phyloP scores from a whole-genome alignment of 768 basidiomycete genomes.

The Calocera cornea region DNA sequence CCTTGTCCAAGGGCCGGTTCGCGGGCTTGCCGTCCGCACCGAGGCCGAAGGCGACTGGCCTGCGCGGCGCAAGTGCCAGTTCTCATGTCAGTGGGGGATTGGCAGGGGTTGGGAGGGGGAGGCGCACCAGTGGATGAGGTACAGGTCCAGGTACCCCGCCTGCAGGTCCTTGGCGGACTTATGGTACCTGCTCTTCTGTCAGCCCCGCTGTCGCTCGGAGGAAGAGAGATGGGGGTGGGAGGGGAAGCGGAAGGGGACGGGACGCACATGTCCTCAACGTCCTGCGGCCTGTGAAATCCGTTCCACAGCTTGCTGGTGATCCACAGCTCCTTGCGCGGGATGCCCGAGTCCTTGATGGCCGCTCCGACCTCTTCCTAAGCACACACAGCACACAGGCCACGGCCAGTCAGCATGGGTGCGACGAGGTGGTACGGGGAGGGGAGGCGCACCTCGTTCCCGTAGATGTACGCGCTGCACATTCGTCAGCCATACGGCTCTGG shows the following conservation, averaged over 20 bases:
- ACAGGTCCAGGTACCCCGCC: constrained; percentile 60
- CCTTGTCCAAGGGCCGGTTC: background rate
- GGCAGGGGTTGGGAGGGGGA: background rate
- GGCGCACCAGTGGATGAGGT: constrained; percentile 61
- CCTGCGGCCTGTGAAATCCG: constrained; percentile 57
- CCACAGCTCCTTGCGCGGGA: constrained; percentile 54
- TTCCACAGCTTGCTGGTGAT: constrained; percentile 61
- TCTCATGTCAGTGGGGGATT: background rate
- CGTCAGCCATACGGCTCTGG: background rate
- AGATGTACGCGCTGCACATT: background rate
- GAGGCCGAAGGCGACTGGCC: constrained; percentile 30
- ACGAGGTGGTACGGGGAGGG: background rate
- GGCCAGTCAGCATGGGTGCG: background rate
- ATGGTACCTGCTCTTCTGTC: constrained; percentile 26
- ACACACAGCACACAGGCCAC: background rate
- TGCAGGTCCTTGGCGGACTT: background rate
- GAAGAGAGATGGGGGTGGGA: too few relatives aligned
- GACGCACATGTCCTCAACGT: constrained; percentile 35
- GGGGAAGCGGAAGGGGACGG: too few relatives aligned
- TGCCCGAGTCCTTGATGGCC: constrained; percentile 43
- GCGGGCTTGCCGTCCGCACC: constrained; percentile 27
- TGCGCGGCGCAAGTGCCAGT: background rate
- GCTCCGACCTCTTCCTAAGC: constrained; percentile 55
- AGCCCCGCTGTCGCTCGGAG: constrained; percentile 48
- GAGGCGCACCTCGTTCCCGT: background rate